phyloP scores from a whole-genome alignment of 352 stramenopile species.

The Globisporangium takayamanum region DNA sequence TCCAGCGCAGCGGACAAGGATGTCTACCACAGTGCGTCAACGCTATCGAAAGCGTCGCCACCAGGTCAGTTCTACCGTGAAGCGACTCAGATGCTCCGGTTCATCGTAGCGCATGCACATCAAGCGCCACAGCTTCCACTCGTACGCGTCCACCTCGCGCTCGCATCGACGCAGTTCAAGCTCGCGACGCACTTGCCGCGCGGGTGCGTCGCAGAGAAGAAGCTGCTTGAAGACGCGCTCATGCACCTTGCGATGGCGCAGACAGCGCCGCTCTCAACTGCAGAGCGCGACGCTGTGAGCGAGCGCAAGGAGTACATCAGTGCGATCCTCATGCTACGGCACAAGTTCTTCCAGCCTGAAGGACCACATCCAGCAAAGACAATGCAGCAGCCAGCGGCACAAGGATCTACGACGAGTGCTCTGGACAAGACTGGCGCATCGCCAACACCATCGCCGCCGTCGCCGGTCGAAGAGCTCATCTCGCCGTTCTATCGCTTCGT shows the following conservation, averaged over 20 bases:
- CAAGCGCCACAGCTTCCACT: constrained; percentile 14
- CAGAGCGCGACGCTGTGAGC: not conserved
- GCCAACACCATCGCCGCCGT: constrained; percentile 1
- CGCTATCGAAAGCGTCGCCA: constrained; percentile 35
- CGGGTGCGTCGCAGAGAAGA: constrained; percentile 41
- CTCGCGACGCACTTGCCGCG: constrained; percentile 44
- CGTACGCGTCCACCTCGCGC: constrained; percentile 21
- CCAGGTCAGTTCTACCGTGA: constrained; percentile 53
- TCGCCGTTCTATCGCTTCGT: constrained; percentile 66
- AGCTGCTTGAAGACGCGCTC: constrained; percentile 39
- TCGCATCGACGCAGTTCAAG: constrained; percentile 50
- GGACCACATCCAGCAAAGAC: constrained; percentile 2
- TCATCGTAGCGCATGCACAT: constrained; percentile 18
- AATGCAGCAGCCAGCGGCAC: not conserved
- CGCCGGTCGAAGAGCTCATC: constrained; percentile 24
- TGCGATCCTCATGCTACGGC: constrained; percentile 29
- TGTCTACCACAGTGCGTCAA: constrained; percentile 4
- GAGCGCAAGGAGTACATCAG: constrained; percentile 36
- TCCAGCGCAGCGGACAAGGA: not conserved
- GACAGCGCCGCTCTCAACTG: not conserved
- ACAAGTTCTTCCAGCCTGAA: constrained; percentile 59
- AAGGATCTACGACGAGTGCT: not conserved
- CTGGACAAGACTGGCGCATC: no score
- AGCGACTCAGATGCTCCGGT: constrained; percentile 43
- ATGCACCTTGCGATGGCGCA: constrained; percentile 21